Base-by-base conservation (phyloP, 768 basidiomycete species). In the Lactarius hatsudake region DNA sequence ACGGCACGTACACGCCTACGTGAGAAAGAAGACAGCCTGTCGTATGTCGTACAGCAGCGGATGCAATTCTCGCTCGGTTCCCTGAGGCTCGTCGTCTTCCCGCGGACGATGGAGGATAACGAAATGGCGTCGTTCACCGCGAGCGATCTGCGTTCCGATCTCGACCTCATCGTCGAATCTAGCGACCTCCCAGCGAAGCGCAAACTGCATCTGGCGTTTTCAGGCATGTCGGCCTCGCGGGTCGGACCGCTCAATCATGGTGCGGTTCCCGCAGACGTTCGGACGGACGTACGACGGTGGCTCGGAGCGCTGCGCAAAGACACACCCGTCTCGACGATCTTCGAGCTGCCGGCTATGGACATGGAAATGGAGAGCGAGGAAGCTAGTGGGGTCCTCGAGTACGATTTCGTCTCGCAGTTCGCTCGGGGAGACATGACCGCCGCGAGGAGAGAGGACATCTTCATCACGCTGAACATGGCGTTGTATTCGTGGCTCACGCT, bases 281-380 rank as follows among this genome's bases (percentile, higher is more conserved):
- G 78, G 45, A 71, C 73, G 9, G 82, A 84, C 59, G 82, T 79
- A 48, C 79, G 79, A 30, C 79, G 81, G 30, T 92, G 90, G 89
- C 76, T 92, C n/a, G 76, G 78, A 12, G 76, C 79, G 0, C 77
- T 93, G 5, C 79, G 89, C 70, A 84, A 84, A 72, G 82, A 84
- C 40, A 86, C 89, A 0, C 73, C 80, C 5, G 87, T 91, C 71
- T 87, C 90, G 0, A 91, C 80, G 28, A 92, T 94, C 62, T 90
- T 92, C 42, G 89, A 89, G 6, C 75, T 94, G 53, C 93, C 93
- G 3, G 84, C 89, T 2, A 93, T 94, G 90, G 83, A 82, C 63
- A 91, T 94, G 81, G 79, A 84, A 62, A 94, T 94, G 93, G 76
- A 81, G 63, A 91, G 88, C 71, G 85, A 90, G 65, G 88, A 93